These are phyloP conservation scores for Penstemon davidsonii DNA, from an alignment of 257 asterid genomes.

Conservation along the genomic window DNA sequence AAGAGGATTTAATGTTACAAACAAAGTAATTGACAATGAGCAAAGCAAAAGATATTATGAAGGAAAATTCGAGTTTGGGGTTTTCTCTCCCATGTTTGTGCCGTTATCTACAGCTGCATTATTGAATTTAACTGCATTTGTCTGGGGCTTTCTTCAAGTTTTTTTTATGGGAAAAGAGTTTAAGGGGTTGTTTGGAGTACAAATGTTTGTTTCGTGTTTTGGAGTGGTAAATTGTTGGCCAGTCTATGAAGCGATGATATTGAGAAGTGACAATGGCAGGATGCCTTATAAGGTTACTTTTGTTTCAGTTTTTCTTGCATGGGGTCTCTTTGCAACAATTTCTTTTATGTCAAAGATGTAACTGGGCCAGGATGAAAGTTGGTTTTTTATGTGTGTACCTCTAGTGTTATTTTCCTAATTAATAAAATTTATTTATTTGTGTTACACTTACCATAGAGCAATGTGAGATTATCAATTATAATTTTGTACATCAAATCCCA, in stretches of 20 bases:
- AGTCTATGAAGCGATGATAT: conserved; percentile 65
- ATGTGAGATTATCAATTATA: no score
- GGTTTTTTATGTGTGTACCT: no score
- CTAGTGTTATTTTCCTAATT: no score
- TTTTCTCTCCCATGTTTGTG: conserved; percentile 65
- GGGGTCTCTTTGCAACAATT: conserved; percentile 27
- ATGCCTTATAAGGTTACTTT: conserved; percentile 54
- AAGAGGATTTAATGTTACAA: conserved; percentile 62
- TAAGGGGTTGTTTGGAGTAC: conserved; percentile 32
- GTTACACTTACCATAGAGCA: no score
- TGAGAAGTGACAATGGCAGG: conserved; percentile 59
- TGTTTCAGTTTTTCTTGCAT: conserved; percentile 40
- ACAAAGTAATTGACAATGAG: conserved; percentile 57
- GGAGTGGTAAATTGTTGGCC: conserved; percentile 60
- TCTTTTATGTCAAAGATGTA: conserved; percentile 25
- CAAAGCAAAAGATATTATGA: conserved; percentile 53
- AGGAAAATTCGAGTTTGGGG: conserved; percentile 65
- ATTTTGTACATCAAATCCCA: no score
- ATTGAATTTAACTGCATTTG: conserved; percentile 40
- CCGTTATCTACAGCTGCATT: conserved; percentile 54
- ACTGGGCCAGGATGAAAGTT: background rate
- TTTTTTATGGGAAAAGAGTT: conserved; percentile 26
- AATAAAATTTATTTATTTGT: no score
- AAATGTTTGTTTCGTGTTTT: conserved; percentile 48
- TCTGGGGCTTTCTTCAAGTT: conserved; percentile 29